A percentile compares a stretch with the other conserved stretches of the same genome.
These are phyloP conservation scores for Pseudopyricularia cyperi DNA, from an alignment of 2,329 filamentous ascomycete species.

Conservation along the genomic window DNA sequence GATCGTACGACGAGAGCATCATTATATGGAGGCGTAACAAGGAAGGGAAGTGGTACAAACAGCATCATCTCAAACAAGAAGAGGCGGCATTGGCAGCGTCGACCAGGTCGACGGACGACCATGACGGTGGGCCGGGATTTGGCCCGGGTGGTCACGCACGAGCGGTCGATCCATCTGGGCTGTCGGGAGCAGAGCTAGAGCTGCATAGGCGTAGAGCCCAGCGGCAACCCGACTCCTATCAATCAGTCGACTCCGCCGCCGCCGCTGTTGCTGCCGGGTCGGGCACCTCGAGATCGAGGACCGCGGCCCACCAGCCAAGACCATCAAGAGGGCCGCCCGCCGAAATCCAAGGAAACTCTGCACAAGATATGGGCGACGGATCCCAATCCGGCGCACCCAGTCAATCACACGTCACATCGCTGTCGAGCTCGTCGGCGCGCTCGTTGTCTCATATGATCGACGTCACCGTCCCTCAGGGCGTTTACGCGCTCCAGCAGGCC, in stretches of 20 bases:
- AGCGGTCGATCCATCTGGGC: neutral
- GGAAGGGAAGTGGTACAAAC: slow-evolving; percentile 72
- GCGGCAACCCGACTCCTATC: slow-evolving; percentile 1
- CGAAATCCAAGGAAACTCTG: neutral
- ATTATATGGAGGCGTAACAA: slow-evolving; percentile 87
- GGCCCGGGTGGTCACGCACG: neutral
- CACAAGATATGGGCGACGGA: neutral
- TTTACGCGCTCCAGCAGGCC: slow-evolving; percentile 29
- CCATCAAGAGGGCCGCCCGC: neutral
- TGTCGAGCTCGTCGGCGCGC: neutral
- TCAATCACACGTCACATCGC: neutral
- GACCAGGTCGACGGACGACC: neutral
- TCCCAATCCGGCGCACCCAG: neutral
- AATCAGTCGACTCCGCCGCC: neutral
- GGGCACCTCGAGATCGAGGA: neutral
- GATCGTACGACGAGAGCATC: slow-evolving; percentile 90
- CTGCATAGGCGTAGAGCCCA: neutral
- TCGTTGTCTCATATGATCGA: slow-evolving; percentile 40
- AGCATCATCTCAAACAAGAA: slow-evolving; percentile 63
- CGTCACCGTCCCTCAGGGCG: slow-evolving; percentile 35
- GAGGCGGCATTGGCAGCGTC: slow-evolving; percentile 45
- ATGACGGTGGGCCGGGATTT: neutral
- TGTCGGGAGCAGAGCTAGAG: neutral
- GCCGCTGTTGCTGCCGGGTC: neutral
- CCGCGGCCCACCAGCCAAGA: neutral